These are phyloP conservation scores for barley (Hordeum vulgare) DNA, from an alignment of 176 grass and related monocot genomes.

Conservation along the genomic window MorexV3_pseudomolecules_assembly NC_058524.1:72622268-72622767, in stretches of 20 bases:
- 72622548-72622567: background rate
- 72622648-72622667: background rate
- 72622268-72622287: background rate
- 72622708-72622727: background rate
- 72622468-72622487: constrained; percentile 31
- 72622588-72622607: background rate
- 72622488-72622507: constrained; percentile 26
- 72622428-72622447: constrained; percentile 25
- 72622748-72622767: background rate
- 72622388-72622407: constrained; percentile 28
- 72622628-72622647: background rate
- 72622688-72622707: background rate
- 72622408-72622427: constrained; percentile 37
- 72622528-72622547: background rate
- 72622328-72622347: background rate
- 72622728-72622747: background rate
- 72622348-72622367: constrained; percentile 37
- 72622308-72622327: background rate
- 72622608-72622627: background rate
- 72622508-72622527: constrained; percentile 3
- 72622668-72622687: background rate
- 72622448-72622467: constrained; percentile 34
- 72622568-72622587: background rate
- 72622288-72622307: background rate
- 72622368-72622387: constrained; percentile 38